These are phyloP conservation scores for Oryza australiensis DNA, from an alignment of 176 grass and related monocot genomes.

Conservation along the genomic window DNA sequence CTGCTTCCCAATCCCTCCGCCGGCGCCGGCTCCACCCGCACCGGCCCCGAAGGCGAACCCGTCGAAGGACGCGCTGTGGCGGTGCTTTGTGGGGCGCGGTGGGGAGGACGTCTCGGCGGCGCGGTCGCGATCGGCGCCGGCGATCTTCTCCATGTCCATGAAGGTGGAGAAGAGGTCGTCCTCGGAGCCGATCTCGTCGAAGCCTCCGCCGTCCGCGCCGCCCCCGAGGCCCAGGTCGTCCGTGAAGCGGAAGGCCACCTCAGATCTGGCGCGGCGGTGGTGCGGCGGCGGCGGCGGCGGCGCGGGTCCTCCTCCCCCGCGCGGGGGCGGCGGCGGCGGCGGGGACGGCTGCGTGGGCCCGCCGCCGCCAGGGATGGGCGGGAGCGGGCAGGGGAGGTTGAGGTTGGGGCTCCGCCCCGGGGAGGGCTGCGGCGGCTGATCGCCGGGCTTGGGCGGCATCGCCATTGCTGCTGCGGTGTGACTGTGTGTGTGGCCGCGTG, in stretches of 20 bases:
- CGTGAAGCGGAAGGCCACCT: slow-evolving; percentile 83
- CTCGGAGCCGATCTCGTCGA: slow-evolving; percentile 87
- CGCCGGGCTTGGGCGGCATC: slow-evolving; percentile 72
- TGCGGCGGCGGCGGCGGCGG: slow-evolving; percentile 1
- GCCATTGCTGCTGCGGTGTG: slow-evolving; percentile 33
- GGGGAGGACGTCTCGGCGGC: slow-evolving; percentile 66
- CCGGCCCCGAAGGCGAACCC: slow-evolving; percentile 55
- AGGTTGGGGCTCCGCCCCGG: slow-evolving; percentile 36
- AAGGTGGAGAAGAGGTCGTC: slow-evolving; percentile 97
- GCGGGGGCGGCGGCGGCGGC: slow-evolving; percentile 21
- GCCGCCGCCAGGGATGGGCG: slow-evolving; percentile 31
- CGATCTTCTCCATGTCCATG: slow-evolving; percentile 98
- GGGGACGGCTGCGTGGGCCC: background rate
- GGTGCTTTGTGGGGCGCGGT: slow-evolving; percentile 64
- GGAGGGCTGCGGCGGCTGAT: slow-evolving; percentile 50
- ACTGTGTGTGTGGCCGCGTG: background rate
- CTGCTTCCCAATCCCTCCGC: background rate
- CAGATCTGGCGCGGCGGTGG: slow-evolving; percentile 98
- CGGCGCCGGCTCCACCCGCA: background rate
- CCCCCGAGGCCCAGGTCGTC: slow-evolving; percentile 57
- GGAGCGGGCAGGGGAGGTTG: slow-evolving; percentile 54
- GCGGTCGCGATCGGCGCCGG: slow-evolving; percentile 61
- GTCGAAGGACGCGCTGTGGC: slow-evolving; percentile 89
- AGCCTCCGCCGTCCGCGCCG: slow-evolving; percentile 35
- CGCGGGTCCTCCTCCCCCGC: background rate